Evolutionary conservation across 495 filamentous ascomycete genomes (phyloP).

Genomic region (Penicillium alfredii): DNA sequence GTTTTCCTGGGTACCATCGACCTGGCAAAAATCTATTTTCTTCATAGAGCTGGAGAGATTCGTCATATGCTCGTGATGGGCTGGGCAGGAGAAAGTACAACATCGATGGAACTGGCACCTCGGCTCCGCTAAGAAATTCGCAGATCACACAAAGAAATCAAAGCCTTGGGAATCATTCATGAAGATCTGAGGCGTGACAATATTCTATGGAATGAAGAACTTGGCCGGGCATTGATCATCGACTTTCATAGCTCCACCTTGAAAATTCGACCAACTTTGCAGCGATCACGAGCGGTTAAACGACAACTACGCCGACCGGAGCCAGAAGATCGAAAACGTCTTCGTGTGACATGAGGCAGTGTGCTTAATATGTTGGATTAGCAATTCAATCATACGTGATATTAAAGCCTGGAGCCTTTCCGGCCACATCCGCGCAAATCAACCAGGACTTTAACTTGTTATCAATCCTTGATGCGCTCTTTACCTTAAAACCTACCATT

Average conservation of each 20-base stretch:
- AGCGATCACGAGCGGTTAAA: slow-evolving; percentile 3
- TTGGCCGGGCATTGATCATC: slow-evolving; percentile 17
- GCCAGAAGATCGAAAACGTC: too few species aligned
- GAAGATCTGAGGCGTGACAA: slow-evolving; percentile 11
- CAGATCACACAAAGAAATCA: slow-evolving; percentile 13
- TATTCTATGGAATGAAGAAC: slow-evolving; percentile 19
- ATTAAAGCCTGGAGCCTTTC: too few species aligned
- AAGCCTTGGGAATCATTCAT: slow-evolving; percentile 8
- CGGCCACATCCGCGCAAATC: too few species aligned
- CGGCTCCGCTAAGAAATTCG: slow-evolving; percentile 4
- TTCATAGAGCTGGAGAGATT: slow-evolving; percentile 34
- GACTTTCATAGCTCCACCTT: slow-evolving; percentile 21
- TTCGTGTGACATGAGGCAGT: too few species aligned
- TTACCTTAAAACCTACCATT: too few species aligned
- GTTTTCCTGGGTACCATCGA: slow-evolving; percentile 41
- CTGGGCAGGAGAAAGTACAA: slow-evolving; percentile 31
- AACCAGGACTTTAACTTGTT: too few species aligned
- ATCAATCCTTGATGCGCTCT: too few species aligned
- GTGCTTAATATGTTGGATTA: too few species aligned
- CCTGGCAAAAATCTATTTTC: slow-evolving; percentile 28
- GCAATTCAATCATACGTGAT: too few species aligned
- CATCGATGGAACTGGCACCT: slow-evolving; percentile 6
- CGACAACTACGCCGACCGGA: too few species aligned
- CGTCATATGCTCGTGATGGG: slow-evolving; percentile 43
- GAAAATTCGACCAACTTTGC: slow-evolving; percentile 3